Base-by-base conservation (phyloP, 805 yeast genomes). In the Scheffersomyces stipitis region DNA sequence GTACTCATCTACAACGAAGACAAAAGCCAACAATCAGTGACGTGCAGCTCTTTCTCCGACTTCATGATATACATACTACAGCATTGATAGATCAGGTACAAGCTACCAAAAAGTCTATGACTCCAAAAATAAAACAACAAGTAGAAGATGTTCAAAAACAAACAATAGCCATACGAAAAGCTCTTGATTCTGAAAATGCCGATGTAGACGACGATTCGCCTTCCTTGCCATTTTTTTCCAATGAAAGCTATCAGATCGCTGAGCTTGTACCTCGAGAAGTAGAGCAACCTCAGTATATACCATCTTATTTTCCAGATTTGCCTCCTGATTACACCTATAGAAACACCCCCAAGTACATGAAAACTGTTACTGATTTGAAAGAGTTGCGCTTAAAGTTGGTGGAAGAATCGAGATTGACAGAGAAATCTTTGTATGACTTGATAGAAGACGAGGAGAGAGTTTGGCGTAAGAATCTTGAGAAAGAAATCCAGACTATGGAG, bases 241-340 rank as follows among this genome's bases (percentile, higher is more conserved):
- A 75, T 28, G 76, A 76, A 39, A 68, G 67, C 17, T 70, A 76
- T 33, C 76, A 71, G 36, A 66, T 79, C 3, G 68, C 78, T 3
- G 65, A 72, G 33, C 66, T 86, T 17, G 75, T 83, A 10, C 89
- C 74, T 1, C 81, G 38, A 62, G 81, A 24, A 31, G 42, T 56
- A 4, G 32, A 38, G n/a, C 46, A 48, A 18, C 69, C 72, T 1
- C 54, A 57, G 4, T 77, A 78, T 41, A 72, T 86, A 5, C 95
- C 95, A 0, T 54, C 64, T 4, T 89, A 89, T 81, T 64, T 91
- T 48, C 99, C 99, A 0, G 79, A 80, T 9, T 70, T 91, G 18
- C 99, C 99, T 1, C 96, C 98, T 0, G 96, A 88, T 51, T 95
- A 90, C 60, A 91, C 98, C 0, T 91, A 84, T 56, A 80, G 78